phyloP scores from a whole-genome alignment of 805 yeast genomes.

The Schwanniomyces occidentalis region DNA sequence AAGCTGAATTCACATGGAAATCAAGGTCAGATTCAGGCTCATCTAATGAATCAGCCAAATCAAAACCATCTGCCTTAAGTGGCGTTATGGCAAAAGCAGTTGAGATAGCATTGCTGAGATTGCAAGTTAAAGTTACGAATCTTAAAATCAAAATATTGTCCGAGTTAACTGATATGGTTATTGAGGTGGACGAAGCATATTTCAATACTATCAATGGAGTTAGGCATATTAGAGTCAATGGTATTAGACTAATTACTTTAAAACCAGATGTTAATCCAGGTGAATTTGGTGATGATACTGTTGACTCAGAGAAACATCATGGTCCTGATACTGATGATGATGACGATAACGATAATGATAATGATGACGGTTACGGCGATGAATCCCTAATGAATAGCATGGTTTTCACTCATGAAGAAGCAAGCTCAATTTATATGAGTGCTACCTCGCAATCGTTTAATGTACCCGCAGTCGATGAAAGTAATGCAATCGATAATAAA shows the following conservation, averaged over 20 bases:
- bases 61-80: slow-evolving; percentile 44
- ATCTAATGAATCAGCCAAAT: slow-evolving; percentile 16
- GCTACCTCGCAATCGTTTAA: slow-evolving; percentile 58
- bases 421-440: slow-evolving; percentile 77
- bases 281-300: slow-evolving; percentile 8
- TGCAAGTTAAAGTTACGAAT: slow-evolving; percentile 51
- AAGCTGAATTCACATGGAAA: neutral
- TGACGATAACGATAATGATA: slow-evolving; percentile 21
- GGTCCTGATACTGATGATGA: slow-evolving; percentile 9
- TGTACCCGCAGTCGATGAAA: slow-evolving; percentile 4
- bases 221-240: slow-evolving; percentile 40
- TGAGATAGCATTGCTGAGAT: slow-evolving; percentile 63
- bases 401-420: slow-evolving; percentile 67
- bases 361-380: slow-evolving; percentile 33
- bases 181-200: slow-evolving; percentile 29
- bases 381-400: slow-evolving; percentile 56
- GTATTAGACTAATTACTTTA: slow-evolving; percentile 39
- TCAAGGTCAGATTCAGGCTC: slow-evolving; percentile 8
- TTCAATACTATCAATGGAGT: slow-evolving; percentile 48
- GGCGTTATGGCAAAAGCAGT: slow-evolving; percentile 63
- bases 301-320: slow-evolving; percentile 4
- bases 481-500: slow-evolving; percentile 1
- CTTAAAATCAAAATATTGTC: slow-evolving; percentile 50
- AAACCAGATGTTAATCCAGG: slow-evolving; percentile 42
- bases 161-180: slow-evolving; percentile 40